Evolutionary conservation across 331 rosid species (phyloP).

Genomic region (Malus hybrid): DNA sequence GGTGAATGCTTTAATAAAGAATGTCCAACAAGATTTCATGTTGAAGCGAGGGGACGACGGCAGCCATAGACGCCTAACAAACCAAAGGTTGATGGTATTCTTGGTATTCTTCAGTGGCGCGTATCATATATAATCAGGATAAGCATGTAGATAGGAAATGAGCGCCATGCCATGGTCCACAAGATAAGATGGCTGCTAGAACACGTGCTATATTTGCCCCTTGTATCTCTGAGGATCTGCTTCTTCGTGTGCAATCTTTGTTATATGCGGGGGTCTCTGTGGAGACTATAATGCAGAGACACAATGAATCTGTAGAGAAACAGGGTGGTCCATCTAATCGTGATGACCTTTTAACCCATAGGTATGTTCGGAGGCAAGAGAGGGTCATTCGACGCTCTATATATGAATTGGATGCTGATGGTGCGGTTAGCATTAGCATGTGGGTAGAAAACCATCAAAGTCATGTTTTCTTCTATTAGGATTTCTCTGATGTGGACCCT

Average conservation of each 20-base stretch:
- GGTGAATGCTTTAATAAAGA: slow-evolving; percentile 24
- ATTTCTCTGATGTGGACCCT: too few relatives aligned
- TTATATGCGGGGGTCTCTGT: slow-evolving; percentile 88
- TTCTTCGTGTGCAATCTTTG: slow-evolving; percentile 78
- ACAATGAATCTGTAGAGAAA: slow-evolving; percentile 66
- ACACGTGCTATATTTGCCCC: slow-evolving; percentile 92
- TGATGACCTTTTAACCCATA: slow-evolving; percentile 86
- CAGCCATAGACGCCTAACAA: slow-evolving; percentile 44
- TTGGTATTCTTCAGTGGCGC: slow-evolving; percentile 59
- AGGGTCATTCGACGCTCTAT: too few relatives aligned
- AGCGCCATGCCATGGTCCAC: slow-evolving; percentile 82
- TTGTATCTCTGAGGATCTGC: slow-evolving; percentile 85
- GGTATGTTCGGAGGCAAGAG: slow-evolving; percentile 69
- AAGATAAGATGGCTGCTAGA: slow-evolving; percentile 80
- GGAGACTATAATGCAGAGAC: slow-evolving; percentile 96
- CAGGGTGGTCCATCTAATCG: slow-evolving; percentile 94
- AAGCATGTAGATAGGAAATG: slow-evolving; percentile 92
- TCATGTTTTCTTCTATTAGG: too few relatives aligned
- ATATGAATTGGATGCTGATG: too few relatives aligned
- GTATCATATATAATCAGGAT: slow-evolving; percentile 67
- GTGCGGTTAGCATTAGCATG: too few relatives aligned
- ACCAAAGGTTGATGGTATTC: slow-evolving; percentile 83
- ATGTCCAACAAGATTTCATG: slow-evolving; percentile 88
- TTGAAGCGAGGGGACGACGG: slow-evolving; percentile 73
- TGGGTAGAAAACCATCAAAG: too few relatives aligned